phyloP scores from a whole-genome alignment of 768 basidiomycete genomes.

The Leucosporidium scottii region DNA sequence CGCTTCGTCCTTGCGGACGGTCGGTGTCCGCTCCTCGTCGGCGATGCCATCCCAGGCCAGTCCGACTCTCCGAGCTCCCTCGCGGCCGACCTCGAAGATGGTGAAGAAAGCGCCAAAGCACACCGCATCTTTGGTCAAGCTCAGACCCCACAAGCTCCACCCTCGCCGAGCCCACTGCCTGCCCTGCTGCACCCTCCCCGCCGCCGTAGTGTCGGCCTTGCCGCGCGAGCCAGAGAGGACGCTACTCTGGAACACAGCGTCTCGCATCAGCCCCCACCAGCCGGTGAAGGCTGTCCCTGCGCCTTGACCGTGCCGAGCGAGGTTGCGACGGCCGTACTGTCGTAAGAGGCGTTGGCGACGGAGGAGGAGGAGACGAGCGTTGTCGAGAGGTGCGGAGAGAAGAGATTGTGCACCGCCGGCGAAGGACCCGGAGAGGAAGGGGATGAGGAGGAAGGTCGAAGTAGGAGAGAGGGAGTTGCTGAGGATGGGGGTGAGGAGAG shows the following conservation, averaged over 20 bases:
- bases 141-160: conserved; percentile 30
- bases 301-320: background rate
- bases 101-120: conserved; percentile 36
- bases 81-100: conserved; percentile 31
- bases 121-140: conserved; percentile 29
- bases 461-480: background rate
- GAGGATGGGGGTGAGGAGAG: background rate
- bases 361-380: conserved; percentile 34
- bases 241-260: conserved; percentile 18
- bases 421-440: conserved; percentile 32
- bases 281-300: conserved; percentile 6
- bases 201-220: no score
- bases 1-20: background rate
- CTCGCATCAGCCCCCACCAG: conserved; percentile 25
- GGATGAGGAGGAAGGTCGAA: conserved; percentile 17
- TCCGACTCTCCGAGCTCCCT: conserved; percentile 13
- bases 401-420: conserved; percentile 35
- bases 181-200: background rate
- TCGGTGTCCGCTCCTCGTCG: background rate
- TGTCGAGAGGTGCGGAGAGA: conserved; percentile 36
- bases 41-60: conserved; percentile 14
- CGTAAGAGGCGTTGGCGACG: conserved; percentile 24
- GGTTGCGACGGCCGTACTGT: conserved; percentile 3
- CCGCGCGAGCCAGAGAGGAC: background rate
- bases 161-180: conserved; percentile 26